Conservation (phyloP, 257 asterid species). For the Ilex asprella region DNA sequence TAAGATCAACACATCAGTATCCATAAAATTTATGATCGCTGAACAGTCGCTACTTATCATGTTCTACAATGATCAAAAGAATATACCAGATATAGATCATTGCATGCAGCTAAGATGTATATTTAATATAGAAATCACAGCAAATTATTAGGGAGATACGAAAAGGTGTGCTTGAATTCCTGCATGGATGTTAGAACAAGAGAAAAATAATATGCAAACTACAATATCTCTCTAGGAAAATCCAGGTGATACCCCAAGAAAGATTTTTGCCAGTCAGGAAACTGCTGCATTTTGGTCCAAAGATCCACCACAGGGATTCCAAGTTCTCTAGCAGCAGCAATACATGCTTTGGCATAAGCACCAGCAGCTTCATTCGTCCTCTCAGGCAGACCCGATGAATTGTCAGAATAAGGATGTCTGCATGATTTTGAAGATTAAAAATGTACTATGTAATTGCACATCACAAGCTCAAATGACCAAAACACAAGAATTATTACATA, state of each 20-base stretch:
- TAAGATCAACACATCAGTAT: no score
- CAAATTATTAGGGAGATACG: no score
- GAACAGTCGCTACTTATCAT: no score
- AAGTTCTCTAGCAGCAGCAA: slow-evolving; percentile 63
- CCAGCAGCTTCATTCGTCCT: slow-evolving; percentile 86
- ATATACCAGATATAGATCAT: no score
- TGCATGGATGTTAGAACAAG: no score
- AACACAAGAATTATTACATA: background rate
- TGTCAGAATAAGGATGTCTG: slow-evolving; percentile 44
- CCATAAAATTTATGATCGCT: no score
- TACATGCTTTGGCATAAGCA: slow-evolving; percentile 57
- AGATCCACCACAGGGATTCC: slow-evolving; percentile 47
- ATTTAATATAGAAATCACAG: no score
- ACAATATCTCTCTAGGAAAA: no score
- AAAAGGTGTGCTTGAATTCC: no score
- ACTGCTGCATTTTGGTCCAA: slow-evolving; percentile 81
- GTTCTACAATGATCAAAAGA: no score
- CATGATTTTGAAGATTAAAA: background rate
- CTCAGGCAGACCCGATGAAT: slow-evolving; percentile 52
- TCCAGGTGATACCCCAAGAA: slow-evolving; percentile 39
- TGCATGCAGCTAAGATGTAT: no score
- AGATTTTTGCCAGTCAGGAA: slow-evolving; percentile 54
- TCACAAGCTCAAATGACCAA: background rate
- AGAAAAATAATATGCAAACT: background rate
- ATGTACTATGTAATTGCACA: no score